These are phyloP conservation scores for Ploettnerulaceae sp. DNA, from an alignment of 2,329 filamentous ascomycete genomes.

Conservation along the genomic window DNA sequence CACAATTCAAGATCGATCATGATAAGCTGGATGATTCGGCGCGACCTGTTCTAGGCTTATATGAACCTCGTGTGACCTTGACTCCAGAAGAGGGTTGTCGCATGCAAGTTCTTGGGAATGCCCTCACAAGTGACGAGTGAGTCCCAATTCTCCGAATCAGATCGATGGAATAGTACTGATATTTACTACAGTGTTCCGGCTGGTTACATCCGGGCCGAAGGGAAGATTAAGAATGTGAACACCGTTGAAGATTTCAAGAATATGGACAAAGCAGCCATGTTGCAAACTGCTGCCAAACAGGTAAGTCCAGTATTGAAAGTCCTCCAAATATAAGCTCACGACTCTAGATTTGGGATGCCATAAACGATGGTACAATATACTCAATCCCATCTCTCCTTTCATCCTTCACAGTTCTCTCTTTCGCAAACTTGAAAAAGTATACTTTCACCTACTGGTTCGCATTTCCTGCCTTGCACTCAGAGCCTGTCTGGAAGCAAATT, in stretches of 20 bases:
- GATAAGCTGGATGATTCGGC: constrained; percentile 95
- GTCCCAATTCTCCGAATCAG: constrained; percentile 33
- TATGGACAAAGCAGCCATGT: constrained; percentile 71
- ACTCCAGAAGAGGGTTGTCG: constrained; percentile 72
- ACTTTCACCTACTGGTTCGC: constrained; percentile 98
- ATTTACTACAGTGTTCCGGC: constrained; percentile 58
- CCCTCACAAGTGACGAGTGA: constrained; percentile 78
- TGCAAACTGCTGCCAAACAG: constrained; percentile 74
- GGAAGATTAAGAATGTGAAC: constrained; percentile 93
- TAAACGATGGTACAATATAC: constrained; percentile 93
- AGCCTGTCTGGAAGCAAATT: constrained; percentile 71
- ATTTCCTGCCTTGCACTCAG: constrained; percentile 87
- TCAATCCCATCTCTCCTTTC: constrained; percentile 87
- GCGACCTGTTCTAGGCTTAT: constrained; percentile 78
- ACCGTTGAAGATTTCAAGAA: constrained; percentile 90
- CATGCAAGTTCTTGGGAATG: constrained; percentile 86
- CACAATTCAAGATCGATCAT: constrained; percentile 89
- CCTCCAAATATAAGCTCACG: constrained; percentile 14
- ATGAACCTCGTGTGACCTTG: constrained; percentile 73
- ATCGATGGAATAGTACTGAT: neutral
- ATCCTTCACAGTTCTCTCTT: constrained; percentile 85
- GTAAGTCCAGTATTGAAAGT: constrained; percentile 43
- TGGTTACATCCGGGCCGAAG: constrained; percentile 77
- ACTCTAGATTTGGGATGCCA: constrained; percentile 90
- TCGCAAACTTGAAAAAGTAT: constrained; percentile 95